phyloP scores from a whole-genome alignment of 305 asterid genomes.

The Plantago coronopus region DNA sequence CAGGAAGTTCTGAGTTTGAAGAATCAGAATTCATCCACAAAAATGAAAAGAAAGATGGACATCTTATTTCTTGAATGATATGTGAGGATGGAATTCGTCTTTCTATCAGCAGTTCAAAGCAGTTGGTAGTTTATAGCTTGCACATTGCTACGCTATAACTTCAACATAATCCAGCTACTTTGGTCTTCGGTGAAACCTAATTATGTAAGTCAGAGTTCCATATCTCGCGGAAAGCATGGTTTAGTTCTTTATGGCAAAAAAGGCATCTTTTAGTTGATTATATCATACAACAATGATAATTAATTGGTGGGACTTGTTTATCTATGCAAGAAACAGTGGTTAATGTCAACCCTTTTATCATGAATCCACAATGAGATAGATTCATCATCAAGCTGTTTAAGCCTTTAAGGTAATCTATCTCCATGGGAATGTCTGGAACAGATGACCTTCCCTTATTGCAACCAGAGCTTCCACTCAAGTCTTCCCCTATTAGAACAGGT shows the following conservation, averaged over 20 bases:
- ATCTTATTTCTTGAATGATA: no score
- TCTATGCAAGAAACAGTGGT: not conserved
- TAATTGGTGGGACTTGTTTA: not conserved
- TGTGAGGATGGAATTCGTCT: no score
- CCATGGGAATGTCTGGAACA: conserved; percentile 27
- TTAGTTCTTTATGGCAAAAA: no score
- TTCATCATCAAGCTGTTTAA: not conserved
- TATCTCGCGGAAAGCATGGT: no score
- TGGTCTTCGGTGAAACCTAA: not conserved
- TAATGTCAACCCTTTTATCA: no score
- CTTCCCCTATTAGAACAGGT: conserved; percentile 35
- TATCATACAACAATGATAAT: not conserved
- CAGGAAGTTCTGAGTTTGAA: no score
- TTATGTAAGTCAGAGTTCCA: not conserved
- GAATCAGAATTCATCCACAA: no score
- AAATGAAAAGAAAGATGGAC: no score
- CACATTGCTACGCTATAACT: no score
- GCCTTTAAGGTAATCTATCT: not conserved
- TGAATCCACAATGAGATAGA: not conserved
- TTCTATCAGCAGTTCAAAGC: no score
- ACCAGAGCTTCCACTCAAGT: conserved; percentile 2
- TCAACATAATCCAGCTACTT: no score
- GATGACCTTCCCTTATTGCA: conserved; percentile 17
- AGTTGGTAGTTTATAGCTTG: no score
- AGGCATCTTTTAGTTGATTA: not conserved